A percentile compares a stretch with the other conserved stretches of the same genome.
phyloP scores from a whole-genome alignment of 139 green algal species.

The Desmodesmus armatus region DNA sequence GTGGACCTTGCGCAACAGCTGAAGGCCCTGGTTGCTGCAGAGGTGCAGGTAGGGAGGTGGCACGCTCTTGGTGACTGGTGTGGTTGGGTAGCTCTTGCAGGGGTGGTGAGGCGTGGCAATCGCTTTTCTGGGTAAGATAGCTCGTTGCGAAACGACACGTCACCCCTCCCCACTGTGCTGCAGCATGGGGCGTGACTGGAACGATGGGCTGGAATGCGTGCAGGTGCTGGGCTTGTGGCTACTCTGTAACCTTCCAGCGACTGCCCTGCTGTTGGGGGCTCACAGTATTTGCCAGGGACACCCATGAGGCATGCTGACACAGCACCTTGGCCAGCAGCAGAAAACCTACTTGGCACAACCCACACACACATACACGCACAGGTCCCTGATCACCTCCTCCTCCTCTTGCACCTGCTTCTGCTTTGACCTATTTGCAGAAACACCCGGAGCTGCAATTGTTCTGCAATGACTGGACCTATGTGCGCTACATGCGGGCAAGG shows the following conservation, averaged over 20 bases:
- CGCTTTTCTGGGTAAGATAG: not conserved
- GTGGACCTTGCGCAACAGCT: conserved; percentile 46
- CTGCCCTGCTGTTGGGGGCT: not conserved
- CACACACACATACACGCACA: too few species aligned
- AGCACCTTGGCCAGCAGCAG: not conserved
- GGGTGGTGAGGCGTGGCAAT: not conserved
- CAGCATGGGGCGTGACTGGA: not conserved
- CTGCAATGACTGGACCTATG: conserved; percentile 76
- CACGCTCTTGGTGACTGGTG: not conserved
- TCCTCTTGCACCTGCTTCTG: not conserved
- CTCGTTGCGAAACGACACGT: not conserved
- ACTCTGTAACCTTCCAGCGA: not conserved
- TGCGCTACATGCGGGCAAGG: conserved; percentile 81
- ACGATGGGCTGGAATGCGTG: not conserved
- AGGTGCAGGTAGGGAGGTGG: conserved; percentile 34
- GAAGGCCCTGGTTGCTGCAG: conserved; percentile 36
- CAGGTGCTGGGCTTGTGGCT: too few species aligned
- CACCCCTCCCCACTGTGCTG: not conserved
- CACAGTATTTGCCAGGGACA: not conserved
- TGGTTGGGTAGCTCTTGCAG: not conserved
- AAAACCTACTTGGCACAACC: too few species aligned
- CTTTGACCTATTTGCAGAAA: conserved; percentile 7
- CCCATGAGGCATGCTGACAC: not conserved
- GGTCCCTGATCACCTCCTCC: not conserved
- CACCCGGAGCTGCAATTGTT: conserved; percentile 53